These are phyloP conservation scores for Boletus calvinii DNA, from an alignment of 1,284 basidiomycete genomes.

Conservation along the genomic window DNA sequence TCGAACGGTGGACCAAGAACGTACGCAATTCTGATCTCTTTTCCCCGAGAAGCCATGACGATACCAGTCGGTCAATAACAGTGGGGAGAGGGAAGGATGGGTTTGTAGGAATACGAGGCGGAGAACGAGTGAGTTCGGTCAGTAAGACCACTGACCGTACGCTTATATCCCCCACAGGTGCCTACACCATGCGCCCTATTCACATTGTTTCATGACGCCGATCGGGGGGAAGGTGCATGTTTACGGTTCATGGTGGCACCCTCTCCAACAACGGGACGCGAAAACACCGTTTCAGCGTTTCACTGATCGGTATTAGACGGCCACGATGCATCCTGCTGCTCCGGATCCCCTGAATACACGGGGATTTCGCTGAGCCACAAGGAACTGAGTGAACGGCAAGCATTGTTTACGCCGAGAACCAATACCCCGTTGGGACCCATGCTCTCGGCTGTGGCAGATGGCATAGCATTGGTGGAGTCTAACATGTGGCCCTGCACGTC, in stretches of 20 bases:
- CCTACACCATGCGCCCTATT: slow-evolving; percentile 14
- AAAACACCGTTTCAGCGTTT: slow-evolving; percentile 24
- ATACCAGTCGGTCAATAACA: background rate
- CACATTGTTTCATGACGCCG: slow-evolving; percentile 15
- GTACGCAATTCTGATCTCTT: slow-evolving; percentile 36
- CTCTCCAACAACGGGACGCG: background rate
- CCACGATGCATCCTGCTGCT: slow-evolving; percentile 32
- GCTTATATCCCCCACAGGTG: slow-evolving; percentile 21
- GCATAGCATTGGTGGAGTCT: slow-evolving; percentile 6
- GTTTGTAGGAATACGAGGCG: background rate
- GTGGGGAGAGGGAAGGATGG: background rate
- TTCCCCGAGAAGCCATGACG: slow-evolving; percentile 29
- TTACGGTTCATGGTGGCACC: slow-evolving; percentile 9
- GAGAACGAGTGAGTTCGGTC: slow-evolving; percentile 7
- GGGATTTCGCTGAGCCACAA: slow-evolving; percentile 17
- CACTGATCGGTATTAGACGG: slow-evolving; percentile 29
- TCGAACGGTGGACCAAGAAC: background rate
- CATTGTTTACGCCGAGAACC: background rate
- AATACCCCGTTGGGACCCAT: slow-evolving; percentile 10
- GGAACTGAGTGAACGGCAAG: slow-evolving; percentile 2
- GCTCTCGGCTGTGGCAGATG: slow-evolving; percentile 5
- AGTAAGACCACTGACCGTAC: background rate
- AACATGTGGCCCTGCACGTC: slow-evolving; percentile 9
- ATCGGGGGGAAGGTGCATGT: slow-evolving; percentile 15
- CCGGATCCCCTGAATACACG: slow-evolving; percentile 17